Evolutionary conservation across 805 yeast genomes (phyloP).

Genomic region (Wickerhamiella parazyma): DNA sequence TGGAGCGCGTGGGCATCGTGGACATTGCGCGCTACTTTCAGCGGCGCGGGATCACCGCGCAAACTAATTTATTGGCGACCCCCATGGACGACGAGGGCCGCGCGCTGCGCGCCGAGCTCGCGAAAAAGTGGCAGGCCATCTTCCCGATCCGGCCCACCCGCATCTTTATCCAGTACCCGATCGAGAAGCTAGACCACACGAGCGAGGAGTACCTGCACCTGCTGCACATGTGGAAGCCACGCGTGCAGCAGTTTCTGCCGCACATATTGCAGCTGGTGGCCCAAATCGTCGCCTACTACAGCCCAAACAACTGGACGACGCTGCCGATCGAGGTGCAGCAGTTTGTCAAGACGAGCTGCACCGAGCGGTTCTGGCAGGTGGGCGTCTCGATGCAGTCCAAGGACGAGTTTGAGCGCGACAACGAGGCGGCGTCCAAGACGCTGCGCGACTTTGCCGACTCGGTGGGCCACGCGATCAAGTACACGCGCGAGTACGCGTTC

Average conservation of each 20-base stretch:
- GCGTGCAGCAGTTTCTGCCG: slow-evolving; percentile 83
- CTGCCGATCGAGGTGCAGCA: slow-evolving; percentile 82
- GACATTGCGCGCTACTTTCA: slow-evolving; percentile 84
- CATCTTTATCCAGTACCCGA: slow-evolving; percentile 86
- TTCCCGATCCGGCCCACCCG: slow-evolving; percentile 95
- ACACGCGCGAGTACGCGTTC: slow-evolving; percentile 91
- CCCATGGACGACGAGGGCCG: slow-evolving; percentile 86
- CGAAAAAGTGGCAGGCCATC: slow-evolving; percentile 83
- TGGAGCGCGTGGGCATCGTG: slow-evolving; percentile 94
- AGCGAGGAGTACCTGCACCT: slow-evolving; percentile 60
- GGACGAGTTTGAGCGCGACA: slow-evolving; percentile 89
- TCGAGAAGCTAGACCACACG: slow-evolving; percentile 74
- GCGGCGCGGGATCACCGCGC: slow-evolving; percentile 63
- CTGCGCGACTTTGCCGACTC: slow-evolving; percentile 94
- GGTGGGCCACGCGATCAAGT: slow-evolving; percentile 88
- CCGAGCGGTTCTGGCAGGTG: slow-evolving; percentile 96
- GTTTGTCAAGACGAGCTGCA: slow-evolving; percentile 77
- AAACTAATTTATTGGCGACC: slow-evolving; percentile 60
- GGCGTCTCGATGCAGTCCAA: slow-evolving; percentile 90
- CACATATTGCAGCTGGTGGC: slow-evolving; percentile 74
- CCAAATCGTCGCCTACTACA: slow-evolving; percentile 89
- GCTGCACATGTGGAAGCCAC: slow-evolving; percentile 77
- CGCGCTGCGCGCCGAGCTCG: slow-evolving; percentile 56
- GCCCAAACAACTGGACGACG: slow-evolving; percentile 81
- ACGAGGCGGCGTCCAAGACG: slow-evolving; percentile 85